Base-by-base conservation (phyloP, 176 grass and related monocot species). In the Cocos nucifera region DNA sequence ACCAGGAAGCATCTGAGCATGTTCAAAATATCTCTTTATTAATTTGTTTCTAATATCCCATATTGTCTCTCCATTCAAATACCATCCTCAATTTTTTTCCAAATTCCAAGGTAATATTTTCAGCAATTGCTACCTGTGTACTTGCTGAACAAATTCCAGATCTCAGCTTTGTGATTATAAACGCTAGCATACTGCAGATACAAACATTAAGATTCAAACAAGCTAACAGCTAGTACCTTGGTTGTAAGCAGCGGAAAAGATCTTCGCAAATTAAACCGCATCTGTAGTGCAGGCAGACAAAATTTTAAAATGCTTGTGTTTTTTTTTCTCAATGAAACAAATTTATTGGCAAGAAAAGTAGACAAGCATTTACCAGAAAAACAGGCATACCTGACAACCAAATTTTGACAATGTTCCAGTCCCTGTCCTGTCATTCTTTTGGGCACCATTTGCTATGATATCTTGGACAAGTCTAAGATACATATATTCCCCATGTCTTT, bases 391-490 rank as follows among this genome's bases (percentile, higher is more conserved):
- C 85, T 95, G 90, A 32, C 82, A 95, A 52, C 90, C 90, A 63
- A 95, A 89, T 78, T 89, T 89, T 51, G 90, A 95, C 54, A 89
- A 72, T 39, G 85, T 95, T 73, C 90, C 90, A 20, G 90, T 95
- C 59, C 85, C 90, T 57, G 90, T 95, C 56, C 90, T 79, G 15
- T 95, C 90, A 83, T 80, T 76, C 80, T 83, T 95, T 20, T 30
- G 61, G 49, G 73, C 66, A 63, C 90, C 90, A 64, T 54, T 81
- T 44, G 53, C 73, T 70, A 95, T 61, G 62, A 95, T 86, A 80
- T 89, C 85, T 64, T 86, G 65, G 22, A 95, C 79, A 70, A 95
- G 85, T 69, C 76, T 79, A 16, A 95, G 79, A 77, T 95, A 95
- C 3, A 73, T 64, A 81, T 80, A 89, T 53, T 95, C 89, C 64